phyloP scores from a whole-genome alignment of 1,139 yeast species.

The Diutina rugosa region DNA sequence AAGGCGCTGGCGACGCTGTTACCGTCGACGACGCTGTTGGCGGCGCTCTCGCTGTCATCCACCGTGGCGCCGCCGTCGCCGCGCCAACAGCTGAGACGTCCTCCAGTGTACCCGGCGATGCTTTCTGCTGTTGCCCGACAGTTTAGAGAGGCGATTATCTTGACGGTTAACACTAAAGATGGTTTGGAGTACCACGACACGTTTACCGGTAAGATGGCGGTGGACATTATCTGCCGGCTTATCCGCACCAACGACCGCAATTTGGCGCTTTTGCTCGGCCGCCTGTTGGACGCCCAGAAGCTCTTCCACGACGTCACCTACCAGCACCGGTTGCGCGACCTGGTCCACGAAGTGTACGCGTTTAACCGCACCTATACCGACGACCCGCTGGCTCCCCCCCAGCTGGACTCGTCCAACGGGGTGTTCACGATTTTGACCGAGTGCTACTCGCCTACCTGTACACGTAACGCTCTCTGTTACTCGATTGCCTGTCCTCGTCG shows the following conservation, averaged over 20 bases:
- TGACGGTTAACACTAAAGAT: conserved; percentile 78
- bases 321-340: conserved; percentile 84
- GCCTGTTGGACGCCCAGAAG: conserved; percentile 90
- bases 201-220: conserved; percentile 90
- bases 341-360: conserved; percentile 77
- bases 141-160: conserved; percentile 56
- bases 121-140: conserved; percentile 74
- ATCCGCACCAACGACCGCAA: conserved; percentile 87
- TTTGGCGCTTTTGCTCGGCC: conserved; percentile 74
- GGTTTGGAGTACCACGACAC: conserved; percentile 94
- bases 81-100: conserved; percentile 21
- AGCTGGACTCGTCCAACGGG: conserved; percentile 57
- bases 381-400: conserved; percentile 8
- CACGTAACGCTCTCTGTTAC: conserved; percentile 77
- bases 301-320: conserved; percentile 93
- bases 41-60: not conserved
- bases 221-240: conserved; percentile 73
- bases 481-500: conserved; percentile 97
- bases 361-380: conserved; percentile 48
- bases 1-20: conserved; percentile 9
- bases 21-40: conserved; percentile 4
- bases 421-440: conserved; percentile 87
- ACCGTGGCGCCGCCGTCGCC: not conserved
- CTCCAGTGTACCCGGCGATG: conserved; percentile 78
- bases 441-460: conserved; percentile 94